Base-by-base conservation (phyloP, 1,139 yeast genomes). In the Insectozyma bohioensis region DNA sequence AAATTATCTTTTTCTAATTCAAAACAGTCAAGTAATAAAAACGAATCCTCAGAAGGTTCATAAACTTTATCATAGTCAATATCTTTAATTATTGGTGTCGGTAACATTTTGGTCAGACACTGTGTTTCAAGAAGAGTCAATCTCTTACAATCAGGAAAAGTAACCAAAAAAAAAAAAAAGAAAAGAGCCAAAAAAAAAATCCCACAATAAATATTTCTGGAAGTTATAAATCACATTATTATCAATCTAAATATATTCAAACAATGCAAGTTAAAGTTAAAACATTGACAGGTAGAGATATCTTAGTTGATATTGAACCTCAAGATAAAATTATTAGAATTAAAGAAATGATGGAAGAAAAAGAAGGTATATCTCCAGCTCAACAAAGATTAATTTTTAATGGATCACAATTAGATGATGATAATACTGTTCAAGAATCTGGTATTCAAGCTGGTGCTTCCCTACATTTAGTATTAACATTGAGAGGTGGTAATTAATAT, bases 341-440 rank as follows among this genome's bases (percentile, higher is more conserved):
- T 63, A 92, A 92, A 62, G 97, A 92, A 58, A 77, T 85, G 59
- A 80, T 92, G 68, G 97, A 92, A 59, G 97, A 92, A 54, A 86
- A 88, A 54, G 98, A 92, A 58, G 98, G 98, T 4, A 92, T 92
- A 39, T 97, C 97, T 4, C 97, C 98, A 13, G 80, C 87, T 20
- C 98, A 92, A 61, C 98, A 92, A 58, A 75, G 96, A 48, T 75
- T 92, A 46, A 84, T 92, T 52, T 88, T 78, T 62, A 82, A 85
- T 40, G 98, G 98, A 13, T 85, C 88, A 49, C 97, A 90, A 63
- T 77, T 92, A 80, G 81, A 80, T 45, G 95, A 86, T 51, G 85
- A 82, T 19, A 70, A 74, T 48, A 78, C 88, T 1, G 78, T 85
- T 9, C 75, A 68, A 34, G 78, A 74, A 33, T 83, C 87, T 41